These are phyloP conservation scores for Lipomyces chichibuensis DNA, from an alignment of 805 yeast species.

Conservation along the genomic window DNA sequence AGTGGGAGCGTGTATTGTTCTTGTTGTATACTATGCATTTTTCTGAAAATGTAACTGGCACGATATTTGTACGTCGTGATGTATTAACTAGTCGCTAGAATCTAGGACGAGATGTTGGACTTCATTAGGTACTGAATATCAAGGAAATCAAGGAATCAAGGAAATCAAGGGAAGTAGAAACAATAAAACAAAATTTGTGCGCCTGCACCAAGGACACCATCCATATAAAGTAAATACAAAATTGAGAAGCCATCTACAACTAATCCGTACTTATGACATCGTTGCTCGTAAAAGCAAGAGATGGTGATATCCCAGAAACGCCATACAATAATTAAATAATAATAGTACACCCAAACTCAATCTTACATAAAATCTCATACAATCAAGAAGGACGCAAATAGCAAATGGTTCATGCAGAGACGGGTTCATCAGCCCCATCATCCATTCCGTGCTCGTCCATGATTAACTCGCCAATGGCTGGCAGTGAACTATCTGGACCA, in stretches of 20 bases:
- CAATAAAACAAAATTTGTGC: slow-evolving; percentile 7
- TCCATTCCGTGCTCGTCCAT: neutral
- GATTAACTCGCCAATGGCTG: neutral
- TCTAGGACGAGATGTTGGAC: neutral
- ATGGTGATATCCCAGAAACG: slow-evolving; percentile 1
- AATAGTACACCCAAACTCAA: neutral
- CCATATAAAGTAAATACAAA: neutral
- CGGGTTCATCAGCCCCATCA: neutral
- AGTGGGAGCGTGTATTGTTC: slow-evolving; percentile 16
- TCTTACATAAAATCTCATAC: neutral
- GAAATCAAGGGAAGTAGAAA: neutral
- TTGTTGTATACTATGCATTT: slow-evolving; percentile 24
- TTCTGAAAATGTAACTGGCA: slow-evolving; percentile 5
- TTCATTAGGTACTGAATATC: neutral
- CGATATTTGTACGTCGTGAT: neutral
- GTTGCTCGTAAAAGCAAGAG: neutral
- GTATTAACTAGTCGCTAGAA: neutral
- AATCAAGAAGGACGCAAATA: neutral
- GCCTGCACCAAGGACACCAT: slow-evolving; percentile 6
- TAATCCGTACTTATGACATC: neutral
- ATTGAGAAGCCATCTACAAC: neutral
- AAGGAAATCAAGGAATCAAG: neutral
- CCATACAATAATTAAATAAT: neutral
- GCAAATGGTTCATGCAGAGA: neutral
- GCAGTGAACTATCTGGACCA: neutral